Evolutionary conservation across 345 rosid genomes (phyloP).

Genomic region (Citropsis articulata): DNA sequence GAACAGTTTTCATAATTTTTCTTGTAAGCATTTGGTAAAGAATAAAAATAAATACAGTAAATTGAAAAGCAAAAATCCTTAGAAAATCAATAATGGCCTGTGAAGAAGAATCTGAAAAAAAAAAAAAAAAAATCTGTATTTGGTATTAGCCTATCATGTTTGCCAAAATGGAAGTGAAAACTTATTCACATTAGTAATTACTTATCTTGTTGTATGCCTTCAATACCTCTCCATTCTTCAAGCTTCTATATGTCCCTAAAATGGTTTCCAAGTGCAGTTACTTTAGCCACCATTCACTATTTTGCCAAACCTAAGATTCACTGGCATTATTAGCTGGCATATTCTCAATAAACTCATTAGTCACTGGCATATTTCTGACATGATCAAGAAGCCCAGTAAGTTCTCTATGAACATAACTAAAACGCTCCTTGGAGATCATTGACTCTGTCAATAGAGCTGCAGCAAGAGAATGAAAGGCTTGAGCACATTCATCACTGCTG

Average conservation of each 20-base stretch:
- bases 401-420: slow-evolving; percentile 58
- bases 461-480: slow-evolving; percentile 66
- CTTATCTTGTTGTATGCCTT: slow-evolving; percentile 1
- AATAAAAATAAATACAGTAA: background rate
- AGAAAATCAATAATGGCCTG: slow-evolving; percentile 10
- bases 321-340: slow-evolving; percentile 34
- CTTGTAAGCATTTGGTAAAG: background rate
- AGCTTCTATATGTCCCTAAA: slow-evolving; percentile 2
- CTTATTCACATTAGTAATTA: slow-evolving; percentile 8
- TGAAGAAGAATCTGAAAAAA: background rate
- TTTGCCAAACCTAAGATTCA: slow-evolving; percentile 30
- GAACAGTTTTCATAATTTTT: background rate
- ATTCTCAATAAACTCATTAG: slow-evolving; percentile 2
- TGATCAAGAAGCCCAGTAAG: slow-evolving; percentile 49
- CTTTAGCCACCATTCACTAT: background rate
- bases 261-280: slow-evolving; percentile 13
- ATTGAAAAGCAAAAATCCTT: background rate
- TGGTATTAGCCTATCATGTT: slow-evolving; percentile 14
- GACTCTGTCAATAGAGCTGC: slow-evolving; percentile 68
- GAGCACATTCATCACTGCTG: slow-evolving; percentile 52
- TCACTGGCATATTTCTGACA: slow-evolving; percentile 51
- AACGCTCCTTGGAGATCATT: slow-evolving; percentile 52
- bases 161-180: background rate
- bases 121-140: slow-evolving; percentile 6
- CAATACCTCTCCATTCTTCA: background rate